phyloP scores from a whole-genome alignment of 257 asterid species.

The Plectranthus barbatus region DNA sequence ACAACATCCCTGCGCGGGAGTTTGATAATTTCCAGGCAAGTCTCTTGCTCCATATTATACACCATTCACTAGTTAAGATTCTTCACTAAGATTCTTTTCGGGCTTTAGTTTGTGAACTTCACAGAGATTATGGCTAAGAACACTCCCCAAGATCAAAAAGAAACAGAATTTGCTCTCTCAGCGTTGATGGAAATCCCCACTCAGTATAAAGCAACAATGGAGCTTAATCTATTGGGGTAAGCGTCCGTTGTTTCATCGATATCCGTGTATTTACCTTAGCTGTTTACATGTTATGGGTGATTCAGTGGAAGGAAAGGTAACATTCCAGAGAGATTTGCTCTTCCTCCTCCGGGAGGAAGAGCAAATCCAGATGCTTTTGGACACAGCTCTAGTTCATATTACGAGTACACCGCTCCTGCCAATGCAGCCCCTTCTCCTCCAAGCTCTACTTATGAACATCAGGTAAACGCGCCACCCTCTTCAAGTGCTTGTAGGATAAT shows the following conservation, averaged over 20 bases:
- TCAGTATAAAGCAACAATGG: constrained; percentile 79
- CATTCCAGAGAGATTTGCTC: constrained; percentile 53
- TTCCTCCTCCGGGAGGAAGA: constrained; percentile 59
- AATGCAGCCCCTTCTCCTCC: constrained; percentile 50
- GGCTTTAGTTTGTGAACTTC: constrained; percentile 73
- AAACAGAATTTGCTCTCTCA: constrained; percentile 83
- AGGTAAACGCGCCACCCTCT: constrained; percentile 29
- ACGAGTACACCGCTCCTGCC: constrained; percentile 21
- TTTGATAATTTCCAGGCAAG: constrained; percentile 85
- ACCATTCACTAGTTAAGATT: background rate
- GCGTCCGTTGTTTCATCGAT: too few species aligned
- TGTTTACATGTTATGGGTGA: too few species aligned
- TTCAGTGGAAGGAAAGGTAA: constrained; percentile 43
- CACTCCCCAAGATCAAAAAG: constrained; percentile 60
- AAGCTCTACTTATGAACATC: constrained; percentile 41
- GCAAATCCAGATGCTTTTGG: constrained; percentile 38
- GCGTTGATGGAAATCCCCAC: constrained; percentile 91
- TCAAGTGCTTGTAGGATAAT: too few species aligned
- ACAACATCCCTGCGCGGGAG: constrained; percentile 75
- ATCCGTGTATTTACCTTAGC: too few species aligned
- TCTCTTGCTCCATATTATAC: constrained; percentile 2
- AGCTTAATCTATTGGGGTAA: constrained; percentile 82
- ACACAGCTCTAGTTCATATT: constrained; percentile 32
- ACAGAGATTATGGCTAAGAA: constrained; percentile 73
- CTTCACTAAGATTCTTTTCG: constrained; percentile 9